Evolutionary conservation across 805 yeast species (phyloP).

Genomic region (Schwanniomyces polymorphus): DNA sequence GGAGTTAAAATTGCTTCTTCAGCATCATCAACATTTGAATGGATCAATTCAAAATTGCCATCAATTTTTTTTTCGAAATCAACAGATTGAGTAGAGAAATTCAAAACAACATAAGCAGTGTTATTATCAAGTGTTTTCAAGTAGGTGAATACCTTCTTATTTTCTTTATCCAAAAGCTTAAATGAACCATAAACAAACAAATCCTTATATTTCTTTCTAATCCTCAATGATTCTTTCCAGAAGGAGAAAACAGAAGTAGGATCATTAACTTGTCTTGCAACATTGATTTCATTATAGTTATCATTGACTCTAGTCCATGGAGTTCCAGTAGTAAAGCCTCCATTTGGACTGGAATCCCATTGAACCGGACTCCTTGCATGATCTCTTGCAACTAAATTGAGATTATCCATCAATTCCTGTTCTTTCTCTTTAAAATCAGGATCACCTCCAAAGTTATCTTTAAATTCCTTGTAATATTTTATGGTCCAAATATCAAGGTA

Average conservation of each 20-base stretch:
- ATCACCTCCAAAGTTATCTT: slow-evolving; percentile 21
- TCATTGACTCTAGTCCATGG: too few relatives aligned
- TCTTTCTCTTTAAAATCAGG: too few relatives aligned
- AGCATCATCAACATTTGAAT: slow-evolving; percentile 27
- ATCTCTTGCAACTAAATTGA: slow-evolving; percentile 48
- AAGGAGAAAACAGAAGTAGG: slow-evolving; percentile 46
- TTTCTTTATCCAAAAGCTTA: slow-evolving; percentile 43
- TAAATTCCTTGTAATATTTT: slow-evolving; percentile 38
- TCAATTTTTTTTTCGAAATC: slow-evolving; percentile 27
- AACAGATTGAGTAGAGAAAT: slow-evolving; percentile 36
- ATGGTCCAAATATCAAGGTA: slow-evolving; percentile 51
- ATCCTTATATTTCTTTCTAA: slow-evolving; percentile 47
- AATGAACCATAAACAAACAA: slow-evolving; percentile 47
- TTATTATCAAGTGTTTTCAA: slow-evolving; percentile 32
- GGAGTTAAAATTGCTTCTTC: slow-evolving; percentile 31
- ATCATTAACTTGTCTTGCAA: slow-evolving; percentile 44
- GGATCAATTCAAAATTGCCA: slow-evolving; percentile 28
- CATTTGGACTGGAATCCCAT: slow-evolving; percentile 46
- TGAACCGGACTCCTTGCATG: slow-evolving; percentile 59
- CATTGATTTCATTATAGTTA: slow-evolving; percentile 50
- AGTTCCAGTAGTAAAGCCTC: slow-evolving; percentile 50
- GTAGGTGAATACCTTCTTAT: slow-evolving; percentile 42
- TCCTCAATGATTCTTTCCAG: slow-evolving; percentile 42
- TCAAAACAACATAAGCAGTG: slow-evolving; percentile 41
- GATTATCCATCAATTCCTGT: slow-evolving; percentile 26